phyloP scores from a whole-genome alignment of 139 green algal genomes.

The Chlamydomonas sp. region DNA sequence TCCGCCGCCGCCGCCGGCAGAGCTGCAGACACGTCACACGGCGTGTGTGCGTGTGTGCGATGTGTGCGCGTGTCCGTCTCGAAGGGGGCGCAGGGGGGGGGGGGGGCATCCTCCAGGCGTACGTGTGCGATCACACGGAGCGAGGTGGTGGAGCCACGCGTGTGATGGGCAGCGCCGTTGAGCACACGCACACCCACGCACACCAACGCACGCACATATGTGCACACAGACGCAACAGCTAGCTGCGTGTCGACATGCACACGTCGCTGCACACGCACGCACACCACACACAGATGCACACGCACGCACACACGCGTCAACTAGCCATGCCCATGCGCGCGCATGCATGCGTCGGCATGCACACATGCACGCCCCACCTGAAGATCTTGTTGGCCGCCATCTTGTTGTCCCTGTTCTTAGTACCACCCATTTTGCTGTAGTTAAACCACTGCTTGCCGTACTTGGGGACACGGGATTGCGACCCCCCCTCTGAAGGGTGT shows the following conservation, averaged over 20 bases:
- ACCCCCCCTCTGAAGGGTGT: too few species aligned
- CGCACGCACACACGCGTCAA: too few species aligned
- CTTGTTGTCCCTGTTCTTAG: conserved; percentile 61
- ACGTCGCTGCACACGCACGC: too few species aligned
- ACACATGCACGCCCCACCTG: conserved; percentile 18
- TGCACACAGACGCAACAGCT: too few species aligned
- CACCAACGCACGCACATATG: too few species aligned
- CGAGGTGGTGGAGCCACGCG: neutral
- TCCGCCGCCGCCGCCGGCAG: conserved; percentile 61
- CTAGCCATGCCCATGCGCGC: neutral
- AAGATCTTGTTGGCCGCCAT: conserved; percentile 60
- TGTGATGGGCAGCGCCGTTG: neutral
- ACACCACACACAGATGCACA: too few species aligned
- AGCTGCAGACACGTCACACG: conserved; percentile 42
- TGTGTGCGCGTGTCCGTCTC: too few species aligned
- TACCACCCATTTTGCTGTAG: conserved; percentile 64
- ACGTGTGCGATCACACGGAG: neutral
- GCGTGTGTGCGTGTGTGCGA: too few species aligned
- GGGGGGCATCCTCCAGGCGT: neutral
- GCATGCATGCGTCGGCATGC: neutral
- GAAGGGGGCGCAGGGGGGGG: neutral
- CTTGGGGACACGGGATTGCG: too few species aligned
- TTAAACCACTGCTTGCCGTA: too few species aligned
- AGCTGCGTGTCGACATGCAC: too few species aligned
- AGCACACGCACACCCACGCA: too few species aligned